These are phyloP conservation scores for Kodamaea derodonti DNA, from an alignment of 1,139 yeast genomes.

Conservation along the genomic window DNA sequence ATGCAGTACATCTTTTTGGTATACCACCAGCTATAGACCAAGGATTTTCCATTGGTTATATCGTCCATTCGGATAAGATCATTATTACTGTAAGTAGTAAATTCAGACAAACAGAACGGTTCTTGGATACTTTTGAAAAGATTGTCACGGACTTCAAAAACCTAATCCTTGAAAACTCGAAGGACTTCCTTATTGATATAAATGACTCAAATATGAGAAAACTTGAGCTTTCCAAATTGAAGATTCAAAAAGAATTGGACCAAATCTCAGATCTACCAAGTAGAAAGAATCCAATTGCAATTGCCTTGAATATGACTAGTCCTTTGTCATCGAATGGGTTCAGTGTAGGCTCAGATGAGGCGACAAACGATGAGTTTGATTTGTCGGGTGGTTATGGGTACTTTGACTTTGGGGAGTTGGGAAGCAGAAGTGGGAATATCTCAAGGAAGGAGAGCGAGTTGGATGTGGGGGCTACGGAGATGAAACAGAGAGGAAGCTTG, in stretches of 20 bases:
- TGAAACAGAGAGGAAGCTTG: constrained; percentile 28
- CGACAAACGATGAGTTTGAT: constrained; percentile 20
- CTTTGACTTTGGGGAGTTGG: constrained; percentile 64
- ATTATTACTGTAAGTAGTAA: constrained; percentile 68
- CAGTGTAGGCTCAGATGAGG: constrained; percentile 8
- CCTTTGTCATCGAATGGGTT: constrained; percentile 11
- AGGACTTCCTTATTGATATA: constrained; percentile 28
- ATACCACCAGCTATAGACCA: constrained; percentile 72
- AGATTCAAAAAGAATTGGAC: constrained; percentile 36
- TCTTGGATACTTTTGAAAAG: constrained; percentile 58
- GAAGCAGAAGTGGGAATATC: constrained; percentile 27
- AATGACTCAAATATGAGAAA: constrained; percentile 35
- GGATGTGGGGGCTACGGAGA: constrained; percentile 14
- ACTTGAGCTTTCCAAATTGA: constrained; percentile 31
- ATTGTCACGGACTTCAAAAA: constrained; percentile 53
- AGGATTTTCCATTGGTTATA: constrained; percentile 77
- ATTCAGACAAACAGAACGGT: constrained; percentile 68
- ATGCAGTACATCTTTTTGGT: constrained; percentile 70
- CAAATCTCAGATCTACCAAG: constrained; percentile 26
- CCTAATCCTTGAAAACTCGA: constrained; percentile 38
- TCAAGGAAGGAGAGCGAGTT: constrained; percentile 33
- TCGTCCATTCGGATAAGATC: constrained; percentile 58
- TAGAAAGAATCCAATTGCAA: constrained; percentile 36
- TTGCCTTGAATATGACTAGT: constrained; percentile 14
- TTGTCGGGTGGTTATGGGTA: constrained; percentile 71